Percentiles rank a stretch among this genome's conserved stretches.
Evolutionary conservation across 495 filamentous ascomycete genomes (phyloP).

Genomic region (Neurospora sp.): DNA sequence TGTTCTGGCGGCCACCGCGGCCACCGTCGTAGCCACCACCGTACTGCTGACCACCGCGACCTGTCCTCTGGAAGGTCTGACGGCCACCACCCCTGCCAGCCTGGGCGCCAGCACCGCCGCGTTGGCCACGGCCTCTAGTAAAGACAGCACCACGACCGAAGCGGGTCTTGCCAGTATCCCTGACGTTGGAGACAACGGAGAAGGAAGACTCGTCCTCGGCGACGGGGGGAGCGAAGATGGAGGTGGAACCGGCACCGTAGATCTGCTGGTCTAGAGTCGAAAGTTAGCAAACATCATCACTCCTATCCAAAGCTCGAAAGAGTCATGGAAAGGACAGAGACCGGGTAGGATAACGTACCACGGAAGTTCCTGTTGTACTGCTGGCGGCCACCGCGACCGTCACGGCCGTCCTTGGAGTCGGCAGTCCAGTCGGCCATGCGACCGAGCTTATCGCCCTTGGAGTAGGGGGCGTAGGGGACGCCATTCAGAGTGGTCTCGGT

Average conservation of each 20-base stretch:
- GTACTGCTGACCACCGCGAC: slow-evolving; percentile 34
- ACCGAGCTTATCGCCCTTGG: slow-evolving; percentile 95
- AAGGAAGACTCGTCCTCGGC: slow-evolving; percentile 96
- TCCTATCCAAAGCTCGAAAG: not conserved
- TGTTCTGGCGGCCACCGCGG: slow-evolving; percentile 47
- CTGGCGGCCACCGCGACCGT: slow-evolving; percentile 66
- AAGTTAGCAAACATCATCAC: not conserved
- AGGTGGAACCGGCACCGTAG: slow-evolving; percentile 82
- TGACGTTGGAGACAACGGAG: slow-evolving; percentile 92
- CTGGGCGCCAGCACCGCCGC: slow-evolving; percentile 62
- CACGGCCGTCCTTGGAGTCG: slow-evolving; percentile 77
- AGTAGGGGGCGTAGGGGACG: slow-evolving; percentile 94
- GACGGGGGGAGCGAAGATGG: slow-evolving; percentile 76
- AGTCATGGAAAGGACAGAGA: not conserved
- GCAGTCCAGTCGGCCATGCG: slow-evolving; percentile 98
- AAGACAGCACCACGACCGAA: slow-evolving; percentile 89
- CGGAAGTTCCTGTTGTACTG: slow-evolving; percentile 87
- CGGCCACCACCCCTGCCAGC: slow-evolving; percentile 49
- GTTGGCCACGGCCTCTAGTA: slow-evolving; percentile 69
- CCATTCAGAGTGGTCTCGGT: slow-evolving; percentile 80
- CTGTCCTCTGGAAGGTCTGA: slow-evolving; percentile 34
- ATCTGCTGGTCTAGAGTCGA: slow-evolving; percentile 72
- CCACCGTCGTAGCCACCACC: slow-evolving; percentile 42
- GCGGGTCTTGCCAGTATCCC: slow-evolving; percentile 70
- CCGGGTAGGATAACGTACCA: slow-evolving; percentile 43